phyloP scores from a whole-genome alignment of 1,284 basidiomycete species.

The Exobasidium cylindrosporum region DNA sequence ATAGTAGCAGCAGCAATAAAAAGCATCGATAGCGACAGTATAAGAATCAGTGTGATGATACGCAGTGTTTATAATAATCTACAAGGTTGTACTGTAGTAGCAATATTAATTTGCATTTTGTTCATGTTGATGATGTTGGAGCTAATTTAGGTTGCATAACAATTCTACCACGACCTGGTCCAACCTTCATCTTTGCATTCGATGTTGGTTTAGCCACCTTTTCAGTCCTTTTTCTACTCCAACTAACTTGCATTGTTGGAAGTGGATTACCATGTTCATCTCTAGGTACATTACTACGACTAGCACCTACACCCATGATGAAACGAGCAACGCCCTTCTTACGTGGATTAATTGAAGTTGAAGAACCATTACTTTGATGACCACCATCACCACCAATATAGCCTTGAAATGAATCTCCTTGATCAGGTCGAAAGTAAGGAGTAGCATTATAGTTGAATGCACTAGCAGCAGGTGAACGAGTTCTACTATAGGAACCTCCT shows the following conservation, averaged over 20 bases:
- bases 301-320: slow-evolving; percentile 1
- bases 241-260: slow-evolving; percentile 8
- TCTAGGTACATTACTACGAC: not conserved
- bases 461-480: slow-evolving; percentile 4
- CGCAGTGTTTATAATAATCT: too few species aligned
- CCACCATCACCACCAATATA: too few species aligned
- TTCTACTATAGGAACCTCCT: not conserved
- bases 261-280: not conserved
- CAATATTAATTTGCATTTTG: not conserved
- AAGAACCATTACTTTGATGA: not conserved
- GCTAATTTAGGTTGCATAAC: not conserved
- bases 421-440: not conserved
- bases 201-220: not conserved
- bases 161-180: slow-evolving; percentile 9
- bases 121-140: not conserved
- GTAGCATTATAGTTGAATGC: slow-evolving; percentile 17
- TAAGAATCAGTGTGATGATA: too few species aligned
- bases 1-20: too few species aligned
- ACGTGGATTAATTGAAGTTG: not conserved
- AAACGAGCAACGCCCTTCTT: slow-evolving; percentile 10
- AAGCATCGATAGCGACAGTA: too few species aligned
- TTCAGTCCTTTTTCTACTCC: not conserved
- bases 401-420: not conserved
- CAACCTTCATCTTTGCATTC: not conserved
- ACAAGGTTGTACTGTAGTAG: too few species aligned